Evolutionary conservation across 768 basidiomycete genomes (phyloP), one percentile per base, ranked within the genome.

Genomic region (Termitomyces sp.): DNA sequence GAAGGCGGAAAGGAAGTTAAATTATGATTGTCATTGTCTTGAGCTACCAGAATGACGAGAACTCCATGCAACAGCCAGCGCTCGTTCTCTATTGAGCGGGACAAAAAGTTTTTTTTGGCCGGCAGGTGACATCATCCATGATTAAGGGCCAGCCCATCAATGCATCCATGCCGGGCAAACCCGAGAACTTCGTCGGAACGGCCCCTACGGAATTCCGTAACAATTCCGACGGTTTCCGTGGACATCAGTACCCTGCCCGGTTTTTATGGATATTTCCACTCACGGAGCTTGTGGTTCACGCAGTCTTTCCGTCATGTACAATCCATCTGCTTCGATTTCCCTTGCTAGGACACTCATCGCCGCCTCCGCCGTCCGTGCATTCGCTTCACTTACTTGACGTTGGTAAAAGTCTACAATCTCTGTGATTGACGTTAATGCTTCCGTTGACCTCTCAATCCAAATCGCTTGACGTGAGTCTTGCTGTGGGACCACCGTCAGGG

Each of bases 251-350:
- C 24, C 13, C 7, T 30, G 9, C 32, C 8, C 16, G 13, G n/a
- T 22, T 30, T 20, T 53, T 22, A 53, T 38, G 16, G 9, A 33
- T 12, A 8, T n/a, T 32, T 14, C 60, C 26, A 77, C 85, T 72
- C 70, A 86, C 81, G 73, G 70, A 54, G 78, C 78, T 49, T 79
- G 70, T 10, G 64, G 58, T 61, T 75, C 64, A 28, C 40, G 63
- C 24, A 56, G 30, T 16, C 68, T 65, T 42, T 61, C 66, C n/a
- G 68, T 66, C 10, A 70, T 74, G 44, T 80, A 76, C 53, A 88
- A 64, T 0, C 87, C 88, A 61, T 87, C 79, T 55, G 72, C 73
- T 58, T 88, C 87, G 24, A 89, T 80, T 40, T 86, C 81, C 58
- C 73, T 70, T 33, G 80, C 76, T n/a, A 90, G 77, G 7, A 78